Base-by-base conservation (phyloP, 2,329 filamentous ascomycete species). In the Fusarium oxysporum region DNA sequence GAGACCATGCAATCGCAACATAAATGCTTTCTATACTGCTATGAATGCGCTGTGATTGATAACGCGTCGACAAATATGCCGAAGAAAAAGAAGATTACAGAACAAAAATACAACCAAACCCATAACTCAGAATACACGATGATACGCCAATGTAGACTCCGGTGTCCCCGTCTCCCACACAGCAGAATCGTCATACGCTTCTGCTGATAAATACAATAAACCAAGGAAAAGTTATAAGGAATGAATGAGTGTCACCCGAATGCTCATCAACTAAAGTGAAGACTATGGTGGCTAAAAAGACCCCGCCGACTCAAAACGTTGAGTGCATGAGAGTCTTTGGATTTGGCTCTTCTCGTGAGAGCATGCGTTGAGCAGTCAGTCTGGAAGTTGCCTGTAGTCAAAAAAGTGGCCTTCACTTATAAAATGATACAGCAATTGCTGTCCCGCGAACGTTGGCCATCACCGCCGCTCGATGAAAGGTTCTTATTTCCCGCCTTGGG, bases 401-500 rank as follows among this genome's bases (percentile, higher is more conserved):
- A 60, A 54, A 41, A 43, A 25, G 48, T 30, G 40, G 38, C 35
- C 38, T 44, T 59, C 61, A 57, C 66, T 83, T 81, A 87, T 84
- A 88, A 82, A 71, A 89, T 86, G 54, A 88, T 83, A 72, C 87
- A 89, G 80, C 87, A 89, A 47, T 83, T 82, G 35, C 81, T 77
- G 51, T 83, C 80, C 35, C 85, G 81, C 54, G 84, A 82, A 30
- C 83, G 80, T 65, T 78, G 81, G 43, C 84, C 81, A 30, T 84
- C 81, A 12, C 82, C 82, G 44, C 83, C 79, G 13, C 83, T 80
- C n/a, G 83, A 80, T 44, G 83, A 79, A 43, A 82, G 78, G 71
- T 78, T 80, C 77, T 83, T 85, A 81, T 92, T 93, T 65, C 88
- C 87, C 38, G 89, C 88, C 79, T 92, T 92, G 63, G 92, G 91